phyloP scores from a whole-genome alignment of 495 filamentous ascomycete species.

The Haplographium delicatum region DNA sequence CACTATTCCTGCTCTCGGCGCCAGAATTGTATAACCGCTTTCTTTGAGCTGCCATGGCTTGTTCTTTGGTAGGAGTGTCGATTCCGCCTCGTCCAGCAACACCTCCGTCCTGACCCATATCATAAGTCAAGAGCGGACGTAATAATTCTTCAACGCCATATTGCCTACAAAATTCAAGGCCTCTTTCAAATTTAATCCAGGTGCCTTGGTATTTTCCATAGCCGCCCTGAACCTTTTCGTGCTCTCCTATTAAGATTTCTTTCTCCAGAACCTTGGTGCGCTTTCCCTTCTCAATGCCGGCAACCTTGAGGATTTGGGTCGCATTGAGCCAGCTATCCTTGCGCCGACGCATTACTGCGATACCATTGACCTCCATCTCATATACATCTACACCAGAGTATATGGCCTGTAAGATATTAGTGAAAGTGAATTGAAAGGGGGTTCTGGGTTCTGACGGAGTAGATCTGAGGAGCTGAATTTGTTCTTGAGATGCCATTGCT shows the following conservation, averaged over 20 bases:
- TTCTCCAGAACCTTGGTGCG: conserved; percentile 96
- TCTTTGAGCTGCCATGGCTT: conserved; percentile 95
- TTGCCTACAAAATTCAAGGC: conserved; percentile 85
- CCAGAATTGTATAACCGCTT: conserved; percentile 82
- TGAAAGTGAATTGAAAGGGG: not conserved
- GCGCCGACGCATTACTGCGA: conserved; percentile 92
- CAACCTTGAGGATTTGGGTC: conserved; percentile 93
- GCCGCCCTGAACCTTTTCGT: conserved; percentile 97
- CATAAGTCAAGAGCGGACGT: conserved; percentile 79
- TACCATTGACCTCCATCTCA: conserved; percentile 90
- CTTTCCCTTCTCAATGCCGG: conserved; percentile 92
- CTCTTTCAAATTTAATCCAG: conserved; percentile 90
- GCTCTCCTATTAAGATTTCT: conserved; percentile 90
- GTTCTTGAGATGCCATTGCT: conserved; percentile 34
- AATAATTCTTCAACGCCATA: conserved; percentile 90
- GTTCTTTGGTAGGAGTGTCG: conserved; percentile 97
- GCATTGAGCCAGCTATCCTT: conserved; percentile 91
- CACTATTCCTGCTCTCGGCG: conserved; percentile 59
- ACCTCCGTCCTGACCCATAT: conserved; percentile 73
- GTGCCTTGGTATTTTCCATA: conserved; percentile 99
- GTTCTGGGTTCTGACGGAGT: conserved; percentile 52
- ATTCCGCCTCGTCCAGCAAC: conserved; percentile 54
- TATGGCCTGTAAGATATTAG: conserved; percentile 58
- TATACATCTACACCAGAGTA: conserved; percentile 95
- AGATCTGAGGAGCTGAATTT: conserved; percentile 66